Conservation (phyloP, 2,329 filamentous ascomycete genomes). For the Neocucurbitaria cava region DNA sequence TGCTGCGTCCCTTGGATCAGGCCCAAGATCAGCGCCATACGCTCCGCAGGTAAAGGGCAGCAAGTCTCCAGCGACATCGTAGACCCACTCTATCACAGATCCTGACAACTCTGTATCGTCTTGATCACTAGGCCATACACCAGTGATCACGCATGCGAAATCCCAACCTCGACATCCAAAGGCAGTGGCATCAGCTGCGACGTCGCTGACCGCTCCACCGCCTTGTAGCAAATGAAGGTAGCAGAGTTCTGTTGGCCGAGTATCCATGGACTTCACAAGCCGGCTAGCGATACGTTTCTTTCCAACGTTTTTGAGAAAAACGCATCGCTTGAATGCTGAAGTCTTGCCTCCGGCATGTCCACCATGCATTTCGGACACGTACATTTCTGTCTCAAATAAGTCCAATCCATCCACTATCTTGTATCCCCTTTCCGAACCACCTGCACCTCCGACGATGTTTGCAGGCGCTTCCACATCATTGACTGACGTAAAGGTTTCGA, state of each 20-base stretch:
- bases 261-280: slow-evolving; percentile 56
- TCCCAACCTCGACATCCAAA: slow-evolving; percentile 71
- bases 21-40: slow-evolving; percentile 69
- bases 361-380: slow-evolving; percentile 66
- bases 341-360: slow-evolving; percentile 66
- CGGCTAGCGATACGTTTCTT: slow-evolving; percentile 36
- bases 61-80: slow-evolving; percentile 57
- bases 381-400: slow-evolving; percentile 67
- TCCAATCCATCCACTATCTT: slow-evolving; percentile 56
- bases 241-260: slow-evolving; percentile 61
- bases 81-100: slow-evolving; percentile 62
- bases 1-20: slow-evolving; percentile 63
- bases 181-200: slow-evolving; percentile 57
- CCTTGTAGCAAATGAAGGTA: slow-evolving; percentile 71
- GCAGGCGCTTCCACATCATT: too few relatives aligned
- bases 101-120: slow-evolving; percentile 54
- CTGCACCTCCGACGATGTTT: too few relatives aligned
- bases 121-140: slow-evolving; percentile 64
- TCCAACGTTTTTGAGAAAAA: slow-evolving; percentile 63
- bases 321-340: slow-evolving; percentile 69
- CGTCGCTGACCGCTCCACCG: slow-evolving; percentile 59
- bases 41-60: slow-evolving; percentile 59
- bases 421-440: slow-evolving; percentile 42
- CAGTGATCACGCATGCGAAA: slow-evolving; percentile 69
- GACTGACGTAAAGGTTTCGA: slow-evolving; percentile 51